phyloP scores from a whole-genome alignment of 306 rosid genomes.

The Amphicarpaea edgeworthii region DNA sequence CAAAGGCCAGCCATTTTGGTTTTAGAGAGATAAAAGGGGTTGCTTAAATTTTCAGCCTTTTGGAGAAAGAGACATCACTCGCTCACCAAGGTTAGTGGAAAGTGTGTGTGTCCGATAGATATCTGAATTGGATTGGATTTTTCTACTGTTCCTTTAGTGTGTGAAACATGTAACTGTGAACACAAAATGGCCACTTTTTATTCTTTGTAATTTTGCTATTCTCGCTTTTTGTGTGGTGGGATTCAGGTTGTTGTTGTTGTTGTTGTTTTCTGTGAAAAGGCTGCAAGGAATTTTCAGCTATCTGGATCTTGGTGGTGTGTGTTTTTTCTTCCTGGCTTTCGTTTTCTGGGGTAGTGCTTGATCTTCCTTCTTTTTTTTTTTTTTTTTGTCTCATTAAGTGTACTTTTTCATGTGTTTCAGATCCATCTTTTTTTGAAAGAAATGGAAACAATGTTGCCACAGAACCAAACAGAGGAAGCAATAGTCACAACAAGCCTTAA shows the following conservation, averaged over 20 bases:
- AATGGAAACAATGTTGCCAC: conserved; percentile 74
- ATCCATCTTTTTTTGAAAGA: conserved; percentile 51
- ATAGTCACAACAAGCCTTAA: conserved; percentile 68
- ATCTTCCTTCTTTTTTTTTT: conserved; percentile 25
- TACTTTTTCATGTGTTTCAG: conserved; percentile 59
- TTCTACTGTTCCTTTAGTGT: conserved; percentile 24
- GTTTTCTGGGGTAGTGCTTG: conserved; percentile 60
- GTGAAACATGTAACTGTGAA: not conserved
- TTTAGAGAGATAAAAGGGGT: conserved; percentile 5
- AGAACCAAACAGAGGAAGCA: conserved; percentile 92
- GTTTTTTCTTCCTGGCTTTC: conserved; percentile 53
- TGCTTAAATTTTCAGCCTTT: conserved; percentile 43
- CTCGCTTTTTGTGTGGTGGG: not conserved
- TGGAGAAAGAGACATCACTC: conserved; percentile 57
- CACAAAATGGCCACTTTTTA: not conserved
- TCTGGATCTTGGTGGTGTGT: conserved; percentile 55
- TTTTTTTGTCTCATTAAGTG: conserved; percentile 61
- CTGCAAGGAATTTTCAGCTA: conserved; percentile 36
- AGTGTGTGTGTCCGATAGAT: not conserved
- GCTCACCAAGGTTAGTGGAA: conserved; percentile 52
- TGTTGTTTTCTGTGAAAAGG: conserved; percentile 13
- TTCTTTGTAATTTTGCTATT: not conserved
- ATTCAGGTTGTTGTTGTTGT: no score
- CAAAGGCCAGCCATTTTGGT: not conserved
- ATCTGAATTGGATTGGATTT: conserved; percentile 28